phyloP scores from a whole-genome alignment of 371 early-diverging fungal genomes.

The Lichtheimia ornata region DNA sequence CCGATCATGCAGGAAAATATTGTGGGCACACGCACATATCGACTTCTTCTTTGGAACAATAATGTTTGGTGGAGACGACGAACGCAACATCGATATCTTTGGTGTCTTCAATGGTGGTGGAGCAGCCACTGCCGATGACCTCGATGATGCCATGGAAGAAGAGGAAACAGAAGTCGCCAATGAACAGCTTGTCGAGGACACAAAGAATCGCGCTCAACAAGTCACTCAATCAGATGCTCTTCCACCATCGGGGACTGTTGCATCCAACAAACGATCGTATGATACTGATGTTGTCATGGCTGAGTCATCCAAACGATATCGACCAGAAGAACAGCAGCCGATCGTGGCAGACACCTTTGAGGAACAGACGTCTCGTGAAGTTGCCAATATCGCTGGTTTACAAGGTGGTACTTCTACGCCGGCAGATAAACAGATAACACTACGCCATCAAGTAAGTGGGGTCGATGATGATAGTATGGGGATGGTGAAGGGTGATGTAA shows the following conservation, averaged over 20 bases:
- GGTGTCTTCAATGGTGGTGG: slow-evolving; percentile 20
- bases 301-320: neutral
- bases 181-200: slow-evolving; percentile 15
- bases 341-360: slow-evolving; percentile 84
- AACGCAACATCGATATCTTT: slow-evolving; percentile 19
- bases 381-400: slow-evolving; percentile 68
- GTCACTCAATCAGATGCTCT: neutral
- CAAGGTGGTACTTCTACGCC: slow-evolving; percentile 16
- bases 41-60: neutral
- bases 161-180: slow-evolving; percentile 2
- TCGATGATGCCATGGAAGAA: slow-evolving; percentile 13
- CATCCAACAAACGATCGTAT: slow-evolving; percentile 1
- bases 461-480: neutral
- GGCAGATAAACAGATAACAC: slow-evolving; percentile 54
- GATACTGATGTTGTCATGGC: too few relatives aligned
- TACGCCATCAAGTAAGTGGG: slow-evolving; percentile 51
- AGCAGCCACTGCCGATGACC: slow-evolving; percentile 7
- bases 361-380: slow-evolving; percentile 73
- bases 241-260: neutral
- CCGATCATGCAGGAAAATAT: too few relatives aligned
- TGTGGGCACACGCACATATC: too few relatives aligned
- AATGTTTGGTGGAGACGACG: slow-evolving; percentile 22
- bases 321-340: neutral
- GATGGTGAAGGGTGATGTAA: neutral
- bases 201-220: slow-evolving; percentile 11